Conservation (phyloP, 768 basidiomycete genomes). For the Lentinula aciculospora region DNA sequence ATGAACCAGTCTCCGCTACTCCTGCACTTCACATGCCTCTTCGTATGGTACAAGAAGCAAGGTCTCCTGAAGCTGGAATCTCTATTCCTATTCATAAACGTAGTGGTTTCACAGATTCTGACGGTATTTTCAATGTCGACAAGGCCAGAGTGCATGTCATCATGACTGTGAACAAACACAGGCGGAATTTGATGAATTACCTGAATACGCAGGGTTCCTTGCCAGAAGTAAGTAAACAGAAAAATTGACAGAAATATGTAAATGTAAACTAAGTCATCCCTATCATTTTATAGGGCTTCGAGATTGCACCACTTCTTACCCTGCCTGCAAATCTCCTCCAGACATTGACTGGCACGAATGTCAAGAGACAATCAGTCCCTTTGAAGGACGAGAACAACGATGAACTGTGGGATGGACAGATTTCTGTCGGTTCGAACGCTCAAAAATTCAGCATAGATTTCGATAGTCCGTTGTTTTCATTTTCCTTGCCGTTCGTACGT, state of each 20-base stretch:
- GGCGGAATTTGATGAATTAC: constrained; percentile 3
- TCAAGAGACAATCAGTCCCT: constrained; percentile 24
- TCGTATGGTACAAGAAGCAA: neutral
- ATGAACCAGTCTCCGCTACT: neutral
- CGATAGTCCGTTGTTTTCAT: neutral
- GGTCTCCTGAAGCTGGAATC: neutral
- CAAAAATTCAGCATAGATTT: constrained; percentile 1
- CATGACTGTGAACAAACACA: neutral
- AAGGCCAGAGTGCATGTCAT: neutral
- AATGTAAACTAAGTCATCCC: neutral
- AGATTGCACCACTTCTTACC: neutral
- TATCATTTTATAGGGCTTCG: neutral
- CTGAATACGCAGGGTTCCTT: neutral
- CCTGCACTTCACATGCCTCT: neutral
- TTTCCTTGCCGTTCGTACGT: too few relatives aligned
- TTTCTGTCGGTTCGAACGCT: neutral
- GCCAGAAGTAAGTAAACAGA: neutral
- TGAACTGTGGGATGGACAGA: constrained; percentile 13
- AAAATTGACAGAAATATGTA: neutral
- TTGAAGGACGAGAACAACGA: constrained; percentile 29
- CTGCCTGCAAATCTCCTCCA: neutral
- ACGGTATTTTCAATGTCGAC: constrained; percentile 1
- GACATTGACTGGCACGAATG: neutral
- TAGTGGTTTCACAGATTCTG: neutral
- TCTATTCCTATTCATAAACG: constrained; percentile 2